Percentiles rank a stretch among this genome's conserved stretches.
Conservation (phyloP, 1,139 yeast genomes). For the Saccharomycopsis hybrid region DNA sequence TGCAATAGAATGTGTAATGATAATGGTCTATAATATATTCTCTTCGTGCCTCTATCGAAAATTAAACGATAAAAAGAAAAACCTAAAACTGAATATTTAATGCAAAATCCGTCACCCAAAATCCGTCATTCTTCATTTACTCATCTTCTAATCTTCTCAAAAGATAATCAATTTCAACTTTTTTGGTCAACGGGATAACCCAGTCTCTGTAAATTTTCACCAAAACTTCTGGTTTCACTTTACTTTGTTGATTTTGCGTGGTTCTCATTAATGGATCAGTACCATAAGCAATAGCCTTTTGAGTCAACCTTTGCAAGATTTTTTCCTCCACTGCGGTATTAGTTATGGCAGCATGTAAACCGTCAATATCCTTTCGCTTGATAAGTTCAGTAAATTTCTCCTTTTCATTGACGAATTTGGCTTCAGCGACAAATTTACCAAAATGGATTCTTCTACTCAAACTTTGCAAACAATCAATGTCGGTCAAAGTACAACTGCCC, state of each 20-base stretch:
- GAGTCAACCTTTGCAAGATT: constrained; percentile 68
- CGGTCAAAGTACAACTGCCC: constrained; percentile 82
- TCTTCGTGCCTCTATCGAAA: no score
- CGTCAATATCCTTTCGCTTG: constrained; percentile 54
- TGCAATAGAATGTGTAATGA: no score
- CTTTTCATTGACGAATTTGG: constrained; percentile 70
- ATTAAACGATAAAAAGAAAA: no score
- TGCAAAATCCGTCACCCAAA: no score
- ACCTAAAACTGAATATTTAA: no score
- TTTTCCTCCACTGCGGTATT: constrained; percentile 80
- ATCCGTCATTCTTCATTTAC: no score
- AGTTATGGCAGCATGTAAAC: constrained; percentile 77
- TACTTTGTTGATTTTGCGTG: constrained; percentile 63
- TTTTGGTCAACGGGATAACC: constrained; percentile 89
- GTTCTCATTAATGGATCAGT: constrained; percentile 76
- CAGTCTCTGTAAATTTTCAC: constrained; percentile 80
- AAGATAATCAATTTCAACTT: constrained; percentile 88
- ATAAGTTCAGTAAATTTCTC: constrained; percentile 62
- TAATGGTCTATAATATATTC: no score
- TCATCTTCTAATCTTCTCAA: constrained; percentile 74
- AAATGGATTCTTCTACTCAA: constrained; percentile 92
- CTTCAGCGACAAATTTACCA: constrained; percentile 96
- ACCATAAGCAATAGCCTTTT: constrained; percentile 82
- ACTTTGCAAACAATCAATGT: constrained; percentile 81
- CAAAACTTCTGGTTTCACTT: constrained; percentile 73